phyloP scores from a whole-genome alignment of 2,329 filamentous ascomycete genomes.

The Diaporthe batatas region DNA sequence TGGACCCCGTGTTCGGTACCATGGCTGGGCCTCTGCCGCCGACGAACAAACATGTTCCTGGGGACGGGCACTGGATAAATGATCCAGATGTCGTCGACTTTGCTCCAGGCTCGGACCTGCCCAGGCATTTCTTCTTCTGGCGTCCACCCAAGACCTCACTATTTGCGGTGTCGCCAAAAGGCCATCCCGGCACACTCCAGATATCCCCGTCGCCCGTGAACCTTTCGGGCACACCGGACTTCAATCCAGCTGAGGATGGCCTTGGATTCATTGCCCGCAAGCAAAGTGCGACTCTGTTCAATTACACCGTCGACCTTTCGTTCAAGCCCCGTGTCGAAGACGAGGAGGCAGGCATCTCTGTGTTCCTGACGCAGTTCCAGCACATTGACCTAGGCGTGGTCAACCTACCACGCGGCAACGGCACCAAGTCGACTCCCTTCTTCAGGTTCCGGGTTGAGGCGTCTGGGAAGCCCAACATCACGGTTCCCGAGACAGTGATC shows the following conservation, averaged over 20 bases:
- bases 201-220: constrained; percentile 48
- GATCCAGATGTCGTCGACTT: constrained; percentile 63
- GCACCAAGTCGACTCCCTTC: constrained; percentile 28
- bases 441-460: constrained; percentile 44
- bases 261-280: constrained; percentile 50
- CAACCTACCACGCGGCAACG: constrained; percentile 30
- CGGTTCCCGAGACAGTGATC: constrained; percentile 23
- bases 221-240: constrained; percentile 45
- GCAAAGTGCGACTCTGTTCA: constrained; percentile 52
- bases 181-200: constrained; percentile 43
- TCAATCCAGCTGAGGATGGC: constrained; percentile 45
- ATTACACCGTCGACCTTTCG: constrained; percentile 48
- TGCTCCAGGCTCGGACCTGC: constrained; percentile 44
- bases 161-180: constrained; percentile 45
- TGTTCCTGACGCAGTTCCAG: constrained; percentile 51
- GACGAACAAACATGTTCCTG: constrained; percentile 51
- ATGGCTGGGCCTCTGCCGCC: constrained; percentile 60
- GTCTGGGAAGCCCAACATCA: constrained; percentile 18
- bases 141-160: constrained; percentile 48
- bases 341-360: constrained; percentile 52
- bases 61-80: constrained; percentile 57
- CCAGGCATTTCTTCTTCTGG: constrained; percentile 51
- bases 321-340: constrained; percentile 46
- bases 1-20: constrained; percentile 56
- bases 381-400: constrained; percentile 53